Evolutionary conservation across 2,329 filamentous ascomycete species (phyloP), one percentile per base, ranked within the genome.

Genomic region (Epichloe coenophiala): DNA sequence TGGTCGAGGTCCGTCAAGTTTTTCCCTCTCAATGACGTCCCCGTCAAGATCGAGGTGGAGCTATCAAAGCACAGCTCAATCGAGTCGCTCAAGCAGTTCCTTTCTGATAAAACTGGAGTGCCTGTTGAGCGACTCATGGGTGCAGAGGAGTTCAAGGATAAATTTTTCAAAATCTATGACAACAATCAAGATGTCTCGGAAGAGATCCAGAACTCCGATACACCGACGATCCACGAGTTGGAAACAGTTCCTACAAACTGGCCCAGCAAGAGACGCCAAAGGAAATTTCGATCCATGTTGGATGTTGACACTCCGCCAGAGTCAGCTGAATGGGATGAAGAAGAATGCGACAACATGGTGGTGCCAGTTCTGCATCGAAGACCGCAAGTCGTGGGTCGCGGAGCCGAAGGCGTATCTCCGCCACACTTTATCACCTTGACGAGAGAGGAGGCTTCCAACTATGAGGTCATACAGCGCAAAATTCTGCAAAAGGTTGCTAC

Each of bases 121-220:
- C 80, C 76, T 50, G 63, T 73, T 47, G 75, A 82, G 45, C 77
- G 80, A 12, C 63, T 96, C n/a, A 81, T 95, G 61, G 82, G 83
- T 13, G 83, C 81, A 1, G 93, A 98, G 60, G 81, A 94, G 47
- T 95, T 88, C 64, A 85, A 81, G 58, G 74, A 81, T 57, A 88
- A 84, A 58, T 90, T 96, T 65, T 97, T 90, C 72, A 91, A 89
- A 62, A 76, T 88, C 47, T 89, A 93, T 57, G 78, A 88, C 23
- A 86, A 96, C 59, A 70, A 69, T 4, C 63, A 65, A 7, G 74
- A 75, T 33, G 81, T 90, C 9, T 81, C 81, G 0, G 89, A 95
- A 51, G 80, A 83, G 45, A 90, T 96, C 49, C 66, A 71, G 23
- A 55, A 61, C 21, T 85, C 86, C 52, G 78, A 85, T 50, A 72